A percentile compares a stretch with the other conserved stretches of the same genome.
Conservation (phyloP, 805 yeast genomes). For the Isabelozyma pseudorhagii region DNA sequence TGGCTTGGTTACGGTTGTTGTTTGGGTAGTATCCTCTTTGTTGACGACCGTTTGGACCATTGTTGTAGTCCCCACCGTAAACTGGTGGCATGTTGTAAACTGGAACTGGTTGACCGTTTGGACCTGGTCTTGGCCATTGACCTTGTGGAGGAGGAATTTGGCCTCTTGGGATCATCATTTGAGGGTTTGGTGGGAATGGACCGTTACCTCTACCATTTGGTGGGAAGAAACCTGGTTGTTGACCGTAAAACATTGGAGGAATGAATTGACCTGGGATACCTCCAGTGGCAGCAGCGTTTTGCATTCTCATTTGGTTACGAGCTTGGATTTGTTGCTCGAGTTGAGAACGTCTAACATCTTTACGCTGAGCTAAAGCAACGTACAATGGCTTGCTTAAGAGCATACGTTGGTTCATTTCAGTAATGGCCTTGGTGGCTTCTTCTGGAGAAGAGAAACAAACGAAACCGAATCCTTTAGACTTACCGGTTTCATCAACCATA, state of each 20-base stretch:
- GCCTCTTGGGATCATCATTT: conserved; percentile 71
- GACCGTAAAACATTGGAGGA: conserved; percentile 82
- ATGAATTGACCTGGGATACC: conserved; percentile 86
- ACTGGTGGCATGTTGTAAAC: conserved; percentile 85
- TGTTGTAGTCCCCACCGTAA: conserved; percentile 52
- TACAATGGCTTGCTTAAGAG: conserved; percentile 93
- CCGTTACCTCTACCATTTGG: conserved; percentile 76
- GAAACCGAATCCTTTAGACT: conserved; percentile 97
- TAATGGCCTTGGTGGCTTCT: conserved; percentile 97
- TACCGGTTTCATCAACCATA: conserved; percentile 91
- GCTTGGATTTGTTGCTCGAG: conserved; percentile 97
- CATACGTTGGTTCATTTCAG: conserved; percentile 98
- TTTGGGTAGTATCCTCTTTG: conserved; percentile 58
- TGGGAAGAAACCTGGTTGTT: conserved; percentile 80
- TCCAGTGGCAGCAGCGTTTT: conserved; percentile 88
- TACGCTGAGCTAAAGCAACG: conserved; percentile 98
- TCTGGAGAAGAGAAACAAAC: conserved; percentile 97
- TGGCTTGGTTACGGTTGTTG: conserved; percentile 43
- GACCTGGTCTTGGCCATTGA: conserved; percentile 71
- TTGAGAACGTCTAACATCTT: conserved; percentile 95
- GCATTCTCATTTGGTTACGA: conserved; percentile 97
- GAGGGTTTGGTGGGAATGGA: conserved; percentile 80
- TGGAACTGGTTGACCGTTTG: conserved; percentile 82
- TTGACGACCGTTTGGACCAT: conserved; percentile 43
- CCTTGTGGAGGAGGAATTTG: conserved; percentile 64